These are phyloP conservation scores for Pichia sp. DNA, from an alignment of 1,139 yeast species.

Conservation along the genomic window DNA sequence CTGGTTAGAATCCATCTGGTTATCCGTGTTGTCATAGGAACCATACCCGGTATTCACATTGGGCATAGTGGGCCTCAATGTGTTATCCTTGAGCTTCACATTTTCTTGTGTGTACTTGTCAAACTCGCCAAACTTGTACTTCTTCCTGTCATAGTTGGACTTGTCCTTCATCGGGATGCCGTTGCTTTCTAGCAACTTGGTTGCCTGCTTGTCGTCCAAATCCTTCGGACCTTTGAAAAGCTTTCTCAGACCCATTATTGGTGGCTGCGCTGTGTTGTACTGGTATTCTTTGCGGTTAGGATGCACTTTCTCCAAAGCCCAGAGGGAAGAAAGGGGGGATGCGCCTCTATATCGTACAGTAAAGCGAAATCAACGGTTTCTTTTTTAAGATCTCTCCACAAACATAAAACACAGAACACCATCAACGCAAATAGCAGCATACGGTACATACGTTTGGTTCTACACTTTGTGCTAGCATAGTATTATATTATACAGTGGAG, in stretches of 20 bases:
- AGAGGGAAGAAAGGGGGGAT: no score
- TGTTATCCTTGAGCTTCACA: constrained; percentile 12
- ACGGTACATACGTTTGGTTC: no score
- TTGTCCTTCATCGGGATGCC: constrained; percentile 44
- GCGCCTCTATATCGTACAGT: no score
- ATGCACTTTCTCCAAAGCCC: no score
- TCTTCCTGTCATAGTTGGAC: constrained; percentile 36
- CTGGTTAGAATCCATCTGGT: constrained; percentile 6
- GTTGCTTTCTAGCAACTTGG: constrained; percentile 41
- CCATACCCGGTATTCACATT: constrained; percentile 14
- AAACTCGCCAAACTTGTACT: constrained; percentile 57
- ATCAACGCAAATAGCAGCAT: no score
- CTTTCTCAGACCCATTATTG: constrained; percentile 32
- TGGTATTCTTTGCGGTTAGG: no score
- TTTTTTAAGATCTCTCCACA: no score
- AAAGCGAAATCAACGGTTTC: no score
- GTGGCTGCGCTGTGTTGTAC: no score
- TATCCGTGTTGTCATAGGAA: constrained; percentile 5
- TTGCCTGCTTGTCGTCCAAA: constrained; percentile 53
- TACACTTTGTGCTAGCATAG: no score
- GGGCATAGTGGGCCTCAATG: constrained; percentile 23
- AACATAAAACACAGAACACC: no score
- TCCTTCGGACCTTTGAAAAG: constrained; percentile 50
- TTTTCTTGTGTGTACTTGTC: constrained; percentile 50
- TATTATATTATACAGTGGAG: no score